A percentile compares a stretch with the other conserved stretches of the same genome.
Evolutionary conservation across 306 rosid species (phyloP).

Genomic region (Fragaria iinumae): DNA sequence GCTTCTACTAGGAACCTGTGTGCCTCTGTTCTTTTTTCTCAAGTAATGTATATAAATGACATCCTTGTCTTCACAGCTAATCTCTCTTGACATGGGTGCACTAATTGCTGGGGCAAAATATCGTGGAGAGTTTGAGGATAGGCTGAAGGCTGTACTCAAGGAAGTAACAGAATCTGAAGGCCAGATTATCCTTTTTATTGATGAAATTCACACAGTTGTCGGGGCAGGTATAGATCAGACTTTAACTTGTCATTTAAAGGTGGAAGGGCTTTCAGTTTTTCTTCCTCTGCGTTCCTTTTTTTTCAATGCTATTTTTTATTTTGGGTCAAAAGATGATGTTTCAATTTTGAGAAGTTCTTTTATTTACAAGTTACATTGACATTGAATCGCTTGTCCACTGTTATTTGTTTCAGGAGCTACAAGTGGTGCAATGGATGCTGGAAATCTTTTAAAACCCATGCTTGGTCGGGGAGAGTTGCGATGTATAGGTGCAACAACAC

Average conservation of each 20-base stretch:
- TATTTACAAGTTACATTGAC: neutral
- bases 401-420: constrained; percentile 73
- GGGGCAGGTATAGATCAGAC: constrained; percentile 72
- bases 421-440: constrained; percentile 99
- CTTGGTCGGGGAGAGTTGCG: constrained; percentile 98
- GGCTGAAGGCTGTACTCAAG: constrained; percentile 96
- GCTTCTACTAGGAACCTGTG: neutral
- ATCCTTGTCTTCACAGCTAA: constrained; percentile 54
- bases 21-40: neutral
- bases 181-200: constrained; percentile 86
- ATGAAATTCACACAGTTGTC: constrained; percentile 97
- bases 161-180: constrained; percentile 99
- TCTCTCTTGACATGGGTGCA: constrained; percentile 98
- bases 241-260: constrained; percentile 3
- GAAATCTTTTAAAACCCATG: constrained; percentile 98
- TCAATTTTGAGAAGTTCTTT: neutral
- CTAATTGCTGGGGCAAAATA: constrained; percentile 98
- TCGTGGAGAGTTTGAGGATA: constrained; percentile 98
- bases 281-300: neutral
- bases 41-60: neutral
- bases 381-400: constrained; percentile 16
- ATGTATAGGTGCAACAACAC: constrained; percentile 95
- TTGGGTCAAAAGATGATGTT: too few relatives aligned
- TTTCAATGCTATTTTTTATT: neutral
- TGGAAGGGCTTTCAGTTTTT: neutral